Evolutionary conservation across 345 rosid genomes (phyloP).

Genomic region (Linum tenue): DNA sequence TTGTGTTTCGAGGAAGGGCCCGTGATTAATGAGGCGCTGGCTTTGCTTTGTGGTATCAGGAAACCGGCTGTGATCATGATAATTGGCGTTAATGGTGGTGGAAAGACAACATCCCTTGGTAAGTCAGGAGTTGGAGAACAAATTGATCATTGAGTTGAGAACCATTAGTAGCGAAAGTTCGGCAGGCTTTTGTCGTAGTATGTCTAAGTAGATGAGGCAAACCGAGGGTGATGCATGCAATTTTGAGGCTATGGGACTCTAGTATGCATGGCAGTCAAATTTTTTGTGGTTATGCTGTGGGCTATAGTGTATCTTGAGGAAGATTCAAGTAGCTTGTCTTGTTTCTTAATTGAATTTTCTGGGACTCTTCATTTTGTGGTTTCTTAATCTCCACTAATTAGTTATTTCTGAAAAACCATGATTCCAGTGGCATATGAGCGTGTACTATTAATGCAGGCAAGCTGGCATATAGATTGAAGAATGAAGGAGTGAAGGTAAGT

Average conservation of each 20-base stretch:
- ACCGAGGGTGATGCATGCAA: no score
- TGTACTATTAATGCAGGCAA: constrained; percentile 49
- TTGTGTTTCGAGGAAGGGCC: neutral
- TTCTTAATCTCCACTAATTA: neutral
- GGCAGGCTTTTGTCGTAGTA: neutral
- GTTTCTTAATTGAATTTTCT: neutral
- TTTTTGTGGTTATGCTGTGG: no score
- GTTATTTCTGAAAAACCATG: constrained; percentile 2
- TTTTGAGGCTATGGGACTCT: no score
- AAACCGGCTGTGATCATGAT: constrained; percentile 87
- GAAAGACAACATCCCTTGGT: constrained; percentile 98
- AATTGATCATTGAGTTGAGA: neutral
- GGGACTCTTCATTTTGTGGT: neutral
- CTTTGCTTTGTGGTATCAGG: constrained; percentile 30
- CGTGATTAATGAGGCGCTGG: constrained; percentile 9
- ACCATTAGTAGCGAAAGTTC: no score
- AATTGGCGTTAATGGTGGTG: constrained; percentile 93
- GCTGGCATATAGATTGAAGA: constrained; percentile 81
- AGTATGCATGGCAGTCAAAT: no score
- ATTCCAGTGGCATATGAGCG: neutral
- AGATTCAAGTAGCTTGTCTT: neutral
- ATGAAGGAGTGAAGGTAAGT: constrained; percentile 72
- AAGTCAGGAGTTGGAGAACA: constrained; percentile 15
- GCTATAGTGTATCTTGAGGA: no score
- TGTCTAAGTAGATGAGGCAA: no score